Evolutionary conservation across 352 stramenopile genomes (phyloP).

Genomic region (Aphanomyces astaci): DNA sequence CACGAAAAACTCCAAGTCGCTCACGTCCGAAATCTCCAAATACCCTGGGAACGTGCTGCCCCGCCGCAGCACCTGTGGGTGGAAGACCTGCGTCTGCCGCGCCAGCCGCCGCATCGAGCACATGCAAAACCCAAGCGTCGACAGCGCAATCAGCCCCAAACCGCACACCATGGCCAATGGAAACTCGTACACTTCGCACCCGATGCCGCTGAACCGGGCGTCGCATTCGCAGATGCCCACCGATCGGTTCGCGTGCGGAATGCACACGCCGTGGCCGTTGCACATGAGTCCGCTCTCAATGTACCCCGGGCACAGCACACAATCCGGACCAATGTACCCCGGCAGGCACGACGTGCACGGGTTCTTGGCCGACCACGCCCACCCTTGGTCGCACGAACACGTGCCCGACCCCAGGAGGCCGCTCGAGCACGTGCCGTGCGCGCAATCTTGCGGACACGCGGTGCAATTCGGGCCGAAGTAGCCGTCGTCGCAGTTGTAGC

Average conservation of each 20-base stretch:
- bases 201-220: conserved; percentile 56
- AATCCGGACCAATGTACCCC: conserved; percentile 67
- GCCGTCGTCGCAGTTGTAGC: conserved; percentile 73
- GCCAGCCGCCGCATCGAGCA: conserved; percentile 75
- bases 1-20: conserved; percentile 81
- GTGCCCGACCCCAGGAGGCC: conserved; percentile 68
- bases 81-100: conserved; percentile 51
- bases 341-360: conserved; percentile 65
- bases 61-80: conserved; percentile 38
- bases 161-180: conserved; percentile 74
- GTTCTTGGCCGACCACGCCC: conserved; percentile 47
- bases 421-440: conserved; percentile 64
- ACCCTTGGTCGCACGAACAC: conserved; percentile 70
- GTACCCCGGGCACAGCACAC: conserved; percentile 62
- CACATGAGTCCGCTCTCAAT: conserved; percentile 61
- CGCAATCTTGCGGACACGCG: conserved; percentile 60
- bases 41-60: conserved; percentile 75
- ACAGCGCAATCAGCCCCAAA: conserved; percentile 67
- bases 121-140: conserved; percentile 80
- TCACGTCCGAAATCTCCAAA: conserved; percentile 79
- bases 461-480: conserved; percentile 72
- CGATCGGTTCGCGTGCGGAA: conserved; percentile 1
- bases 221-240: conserved; percentile 60
- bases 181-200: conserved; percentile 81
- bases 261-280: conserved; percentile 59